phyloP scores from a whole-genome alignment of 225 moss, liverwort and hornwort genomes.

The Pseudisothecium myosuroides region DNA sequence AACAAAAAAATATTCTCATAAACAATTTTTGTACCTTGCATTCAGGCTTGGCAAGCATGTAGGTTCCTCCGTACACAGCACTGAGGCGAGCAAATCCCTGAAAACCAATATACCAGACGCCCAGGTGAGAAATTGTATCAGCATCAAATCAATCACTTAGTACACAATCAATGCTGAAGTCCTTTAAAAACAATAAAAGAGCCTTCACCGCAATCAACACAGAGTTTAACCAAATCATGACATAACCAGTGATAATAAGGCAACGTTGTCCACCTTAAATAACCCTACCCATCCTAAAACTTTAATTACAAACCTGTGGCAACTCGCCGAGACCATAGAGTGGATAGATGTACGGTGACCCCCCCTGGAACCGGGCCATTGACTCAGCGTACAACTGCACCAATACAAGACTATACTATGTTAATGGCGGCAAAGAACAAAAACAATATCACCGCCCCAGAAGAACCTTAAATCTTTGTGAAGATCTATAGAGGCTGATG shows the following conservation, averaged over 20 bases:
- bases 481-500: neutral
- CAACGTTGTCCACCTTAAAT: neutral
- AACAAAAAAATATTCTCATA: neutral
- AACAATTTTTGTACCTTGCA: conserved; percentile 49
- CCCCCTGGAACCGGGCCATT: conserved; percentile 83
- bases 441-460: neutral
- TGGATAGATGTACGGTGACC: conserved; percentile 91
- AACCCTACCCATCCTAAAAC: neutral
- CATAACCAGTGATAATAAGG: neutral
- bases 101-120: neutral
- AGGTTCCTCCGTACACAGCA: conserved; percentile 91
- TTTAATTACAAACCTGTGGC: conserved; percentile 50
- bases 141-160: neutral
- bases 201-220: neutral
- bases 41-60: conserved; percentile 94
- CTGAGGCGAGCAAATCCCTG: conserved; percentile 95
- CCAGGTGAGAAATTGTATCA: neutral
- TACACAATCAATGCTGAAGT: neutral
- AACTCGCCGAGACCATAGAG: conserved; percentile 87
- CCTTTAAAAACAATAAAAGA: neutral
- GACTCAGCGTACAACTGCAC: conserved; percentile 84
- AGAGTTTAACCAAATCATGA: neutral
- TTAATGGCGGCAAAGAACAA: neutral
- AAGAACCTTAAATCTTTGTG: neutral
- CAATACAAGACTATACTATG: neutral